These are phyloP conservation scores for Moniliophthora roreri DNA, from an alignment of 1,284 basidiomycete genomes.

Conservation along the genomic window DNA sequence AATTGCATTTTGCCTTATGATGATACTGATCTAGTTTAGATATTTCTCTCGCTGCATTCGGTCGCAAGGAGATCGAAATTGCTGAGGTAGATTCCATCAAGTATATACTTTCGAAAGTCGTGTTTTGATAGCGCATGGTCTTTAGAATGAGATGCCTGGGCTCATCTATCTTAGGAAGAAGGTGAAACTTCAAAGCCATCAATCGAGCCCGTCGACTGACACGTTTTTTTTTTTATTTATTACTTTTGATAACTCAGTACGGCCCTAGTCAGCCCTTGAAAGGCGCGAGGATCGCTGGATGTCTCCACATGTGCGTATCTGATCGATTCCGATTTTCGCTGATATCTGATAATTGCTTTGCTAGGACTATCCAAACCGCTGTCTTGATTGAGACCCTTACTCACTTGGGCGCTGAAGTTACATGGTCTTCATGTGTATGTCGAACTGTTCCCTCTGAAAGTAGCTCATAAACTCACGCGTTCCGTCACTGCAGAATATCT, in stretches of 20 bases:
- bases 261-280: constrained; percentile 83
- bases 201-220: constrained; percentile 18
- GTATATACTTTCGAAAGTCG: background rate
- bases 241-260: constrained; percentile 61
- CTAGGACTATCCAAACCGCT: constrained; percentile 94
- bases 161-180: constrained; percentile 90
- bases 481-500: constrained; percentile 79
- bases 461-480: constrained; percentile 13
- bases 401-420: constrained; percentile 94
- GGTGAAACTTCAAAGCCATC: constrained; percentile 36
- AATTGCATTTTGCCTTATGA: background rate
- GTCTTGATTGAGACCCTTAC: constrained; percentile 96
- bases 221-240: too few species aligned
- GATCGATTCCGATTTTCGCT: background rate
- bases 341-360: constrained; percentile 6
- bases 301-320: constrained; percentile 84
- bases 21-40: constrained; percentile 46
- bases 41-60: constrained; percentile 94
- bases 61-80: constrained; percentile 98
- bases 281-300: constrained; percentile 96
- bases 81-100: constrained; percentile 70
- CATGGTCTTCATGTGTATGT: constrained; percentile 97
- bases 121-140: background rate
- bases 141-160: constrained; percentile 88
- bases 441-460: constrained; percentile 6